Percentiles rank a stretch among this genome's conserved stretches.
Evolutionary conservation across 305 asterid species (phyloP).

Genomic region (Coffea humblotiana): DNA sequence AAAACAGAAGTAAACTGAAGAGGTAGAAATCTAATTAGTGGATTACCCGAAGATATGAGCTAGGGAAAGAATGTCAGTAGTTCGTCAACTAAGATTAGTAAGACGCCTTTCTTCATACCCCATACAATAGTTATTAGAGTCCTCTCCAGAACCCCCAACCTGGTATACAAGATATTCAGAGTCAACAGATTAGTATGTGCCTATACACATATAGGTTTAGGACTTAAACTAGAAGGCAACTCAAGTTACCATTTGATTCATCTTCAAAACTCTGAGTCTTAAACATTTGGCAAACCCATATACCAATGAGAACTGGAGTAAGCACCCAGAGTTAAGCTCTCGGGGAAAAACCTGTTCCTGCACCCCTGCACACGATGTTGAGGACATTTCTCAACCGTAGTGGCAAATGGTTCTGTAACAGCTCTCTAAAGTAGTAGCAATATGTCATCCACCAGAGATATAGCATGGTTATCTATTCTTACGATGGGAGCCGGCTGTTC

Average conservation of each 20-base stretch:
- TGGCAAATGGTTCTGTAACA: slow-evolving; percentile 77
- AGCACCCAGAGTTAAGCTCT: background rate
- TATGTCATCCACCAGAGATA: slow-evolving; percentile 80
- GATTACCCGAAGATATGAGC: slow-evolving; percentile 72
- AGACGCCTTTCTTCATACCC: slow-evolving; percentile 74
- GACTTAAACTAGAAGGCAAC: no score
- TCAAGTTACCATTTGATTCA: no score
- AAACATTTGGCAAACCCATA: no score
- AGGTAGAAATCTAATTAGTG: background rate
- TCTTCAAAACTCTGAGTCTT: no score
- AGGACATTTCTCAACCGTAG: slow-evolving; percentile 85
- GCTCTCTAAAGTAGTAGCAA: slow-evolving; percentile 70
- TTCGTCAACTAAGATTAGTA: slow-evolving; percentile 70
- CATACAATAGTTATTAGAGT: slow-evolving; percentile 37
- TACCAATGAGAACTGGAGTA: background rate
- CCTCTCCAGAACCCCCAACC: slow-evolving; percentile 81
- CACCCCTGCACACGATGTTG: slow-evolving; percentile 76
- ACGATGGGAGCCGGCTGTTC: slow-evolving; percentile 56
- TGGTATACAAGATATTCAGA: slow-evolving; percentile 9
- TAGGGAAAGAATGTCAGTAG: slow-evolving; percentile 67
- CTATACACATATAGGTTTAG: no score
- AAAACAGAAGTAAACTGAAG: no score
- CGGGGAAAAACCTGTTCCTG: background rate
- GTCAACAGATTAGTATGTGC: no score
- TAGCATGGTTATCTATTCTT: slow-evolving; percentile 53